Evolutionary conservation across 2,329 filamentous ascomycete species (phyloP).

Genomic region (Sclerotinia minor): DNA sequence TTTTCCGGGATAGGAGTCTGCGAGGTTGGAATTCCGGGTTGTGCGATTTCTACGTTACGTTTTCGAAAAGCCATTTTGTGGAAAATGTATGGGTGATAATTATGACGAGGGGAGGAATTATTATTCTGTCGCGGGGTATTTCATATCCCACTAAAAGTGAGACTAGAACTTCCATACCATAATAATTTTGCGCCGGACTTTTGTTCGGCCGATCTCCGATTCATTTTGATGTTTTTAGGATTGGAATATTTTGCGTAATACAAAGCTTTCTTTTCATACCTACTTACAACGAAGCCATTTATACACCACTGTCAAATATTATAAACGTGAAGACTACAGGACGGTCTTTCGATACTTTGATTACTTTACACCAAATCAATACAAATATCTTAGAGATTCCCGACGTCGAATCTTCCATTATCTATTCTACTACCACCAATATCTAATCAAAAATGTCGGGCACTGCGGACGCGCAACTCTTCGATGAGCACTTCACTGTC

Average conservation of each 20-base stretch:
- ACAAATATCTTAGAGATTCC: not conserved
- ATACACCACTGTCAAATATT: constrained; percentile 3
- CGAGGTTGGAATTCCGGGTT: constrained; percentile 26
- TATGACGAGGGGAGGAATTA: constrained; percentile 4
- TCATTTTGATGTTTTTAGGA: constrained; percentile 16
- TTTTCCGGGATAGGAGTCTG: constrained; percentile 24
- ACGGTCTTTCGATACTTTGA: not conserved
- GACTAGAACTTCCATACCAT: not conserved
- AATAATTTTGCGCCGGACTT: constrained; percentile 21
- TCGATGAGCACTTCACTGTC: constrained; percentile 88
- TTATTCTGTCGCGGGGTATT: constrained; percentile 12
- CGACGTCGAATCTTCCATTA: not conserved
- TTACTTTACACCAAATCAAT: not conserved
- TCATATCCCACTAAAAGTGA: constrained; percentile 4
- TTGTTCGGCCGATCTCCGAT: constrained; percentile 8
- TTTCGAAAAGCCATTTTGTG: constrained; percentile 65
- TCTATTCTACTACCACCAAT: constrained; percentile 49
- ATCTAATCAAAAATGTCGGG: constrained; percentile 71
- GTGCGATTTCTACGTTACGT: constrained; percentile 59
- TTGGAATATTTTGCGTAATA: constrained; percentile 21
- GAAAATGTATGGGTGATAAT: not conserved
- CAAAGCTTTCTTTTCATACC: constrained; percentile 12
- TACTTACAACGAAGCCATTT: constrained; percentile 1
- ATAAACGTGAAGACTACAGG: not conserved
- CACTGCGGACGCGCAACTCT: constrained; percentile 85